Conservation (phyloP, 2,329 filamentous ascomycete genomes). For the Acrocalymma vagum region DNA sequence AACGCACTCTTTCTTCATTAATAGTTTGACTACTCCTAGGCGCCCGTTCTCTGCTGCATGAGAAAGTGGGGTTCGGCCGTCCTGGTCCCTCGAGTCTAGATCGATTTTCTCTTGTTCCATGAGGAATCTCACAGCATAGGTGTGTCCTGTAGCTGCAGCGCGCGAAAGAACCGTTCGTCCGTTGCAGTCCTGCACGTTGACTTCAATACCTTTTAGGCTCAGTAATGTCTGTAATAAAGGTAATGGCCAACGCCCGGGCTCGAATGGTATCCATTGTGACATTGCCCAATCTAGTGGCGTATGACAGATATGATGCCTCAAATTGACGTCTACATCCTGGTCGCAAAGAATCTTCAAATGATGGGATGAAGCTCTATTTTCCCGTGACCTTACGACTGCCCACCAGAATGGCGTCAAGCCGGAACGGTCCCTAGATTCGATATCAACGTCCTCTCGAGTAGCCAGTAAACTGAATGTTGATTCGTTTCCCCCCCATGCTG, state of each 20-base stretch:
- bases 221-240: too few species aligned
- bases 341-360: too few species aligned
- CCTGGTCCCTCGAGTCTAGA: neutral
- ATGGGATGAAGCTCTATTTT: too few species aligned
- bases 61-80: conserved; percentile 5
- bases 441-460: conserved; percentile 5
- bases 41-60: conserved; percentile 1
- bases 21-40: neutral
- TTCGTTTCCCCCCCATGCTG: neutral
- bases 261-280: too few species aligned
- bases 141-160: neutral
- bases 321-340: too few species aligned
- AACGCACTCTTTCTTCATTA: neutral
- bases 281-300: too few species aligned
- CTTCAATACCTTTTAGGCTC: too few species aligned
- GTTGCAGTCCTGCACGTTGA: too few species aligned
- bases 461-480: neutral
- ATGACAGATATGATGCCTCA: too few species aligned
- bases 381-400: too few species aligned
- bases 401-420: conserved; percentile 5
- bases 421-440: conserved; percentile 13
- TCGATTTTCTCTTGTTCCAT: neutral
- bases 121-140: neutral
- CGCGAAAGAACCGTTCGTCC: conserved; percentile 5
- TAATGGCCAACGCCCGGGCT: too few species aligned